Base-by-base conservation (phyloP, 2,329 filamentous ascomycete species). In the Tolypocladium ophioglossoides region DNA sequence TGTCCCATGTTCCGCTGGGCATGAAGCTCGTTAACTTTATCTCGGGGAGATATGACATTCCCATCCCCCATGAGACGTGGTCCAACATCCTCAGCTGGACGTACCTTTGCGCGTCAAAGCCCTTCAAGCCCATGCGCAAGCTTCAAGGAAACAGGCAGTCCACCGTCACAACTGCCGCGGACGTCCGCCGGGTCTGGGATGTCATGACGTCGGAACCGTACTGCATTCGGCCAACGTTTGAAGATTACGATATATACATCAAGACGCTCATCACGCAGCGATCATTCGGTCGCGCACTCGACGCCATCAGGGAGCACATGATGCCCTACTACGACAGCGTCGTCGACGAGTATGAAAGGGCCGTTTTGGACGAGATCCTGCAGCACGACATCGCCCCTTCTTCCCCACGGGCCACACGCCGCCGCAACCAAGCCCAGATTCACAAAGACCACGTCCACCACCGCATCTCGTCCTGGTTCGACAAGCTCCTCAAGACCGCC, bases 31-130 rank as follows among this genome's bases (percentile, higher is more conserved):
- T 91, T 14, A 77, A 86, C 56, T 80, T 80, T 60, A 66, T 91
- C 50, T 85, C 87, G 0, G 69, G 69, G 1, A 72, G 72, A 8
- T 88, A 86, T 67, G 58, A 71, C 1, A 69, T 92, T 27, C 57
- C 71, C 1, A 81, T 92, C 39, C 70, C 81, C 0, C 61, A 64
- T 8, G 64, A 74, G 6, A 74, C 83, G 20, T 92, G 89, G 88
- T 74, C 76, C 9, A 79, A 84, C 53, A 68, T 92, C 2, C 72
- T 91, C 18, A 75, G 82, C 56, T 88, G 86, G 79, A 78, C 85
- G 0, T 85, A 82, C 61, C 72, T 87, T 11, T 73, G 83, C 41
- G 71, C 65, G 57, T 72, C 63, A 44, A 73, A 69, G 54, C 69
- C 68, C 50, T 67, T 61, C 38, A 57, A 57, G 50, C 70, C 59